A percentile compares a stretch with the other conserved stretches of the same genome.
These are phyloP conservation scores for Ajuga reptans DNA, from an alignment of 305 asterid species.

Conservation along the genomic window DNA sequence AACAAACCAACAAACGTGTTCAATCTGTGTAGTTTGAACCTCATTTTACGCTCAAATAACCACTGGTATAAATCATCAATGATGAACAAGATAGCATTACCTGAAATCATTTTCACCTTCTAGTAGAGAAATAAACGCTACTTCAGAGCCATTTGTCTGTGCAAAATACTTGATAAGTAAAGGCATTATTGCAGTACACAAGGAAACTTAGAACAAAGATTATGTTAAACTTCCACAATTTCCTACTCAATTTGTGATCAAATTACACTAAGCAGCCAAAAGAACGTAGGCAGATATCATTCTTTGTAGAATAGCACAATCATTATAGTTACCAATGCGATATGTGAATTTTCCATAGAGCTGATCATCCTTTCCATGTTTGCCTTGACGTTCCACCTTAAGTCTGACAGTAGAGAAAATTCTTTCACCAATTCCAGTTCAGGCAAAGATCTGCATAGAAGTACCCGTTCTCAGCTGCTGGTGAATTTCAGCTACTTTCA, in stretches of 20 bases:
- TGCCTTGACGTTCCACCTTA: slow-evolving; percentile 78
- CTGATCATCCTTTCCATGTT: slow-evolving; percentile 64
- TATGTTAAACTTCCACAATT: neutral
- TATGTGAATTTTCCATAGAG: slow-evolving; percentile 52
- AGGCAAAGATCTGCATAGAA: slow-evolving; percentile 73
- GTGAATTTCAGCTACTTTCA: slow-evolving; percentile 14
- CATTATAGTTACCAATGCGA: slow-evolving; percentile 51
- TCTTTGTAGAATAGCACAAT: slow-evolving; percentile 15
- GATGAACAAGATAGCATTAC: slow-evolving; percentile 35
- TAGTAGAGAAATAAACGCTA: slow-evolving; percentile 65
- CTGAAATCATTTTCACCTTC: slow-evolving; percentile 66
- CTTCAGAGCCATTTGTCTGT: slow-evolving; percentile 72
- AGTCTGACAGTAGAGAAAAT: slow-evolving; percentile 50
- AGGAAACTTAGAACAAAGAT: neutral
- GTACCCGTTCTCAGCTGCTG: slow-evolving; percentile 18
- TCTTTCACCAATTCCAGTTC: slow-evolving; percentile 64
- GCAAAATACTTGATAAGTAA: slow-evolving; percentile 21
- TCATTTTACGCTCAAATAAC: slow-evolving; percentile 11
- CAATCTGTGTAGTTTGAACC: slow-evolving; percentile 13
- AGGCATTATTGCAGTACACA: neutral
- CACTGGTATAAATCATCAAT: slow-evolving; percentile 19
- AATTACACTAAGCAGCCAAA: neutral
- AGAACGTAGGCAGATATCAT: neutral
- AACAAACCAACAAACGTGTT: slow-evolving; percentile 14
- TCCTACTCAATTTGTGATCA: slow-evolving; percentile 1